Base-by-base conservation (phyloP, 2,329 filamentous ascomycete genomes). In the Fusarium chaquense region DNA sequence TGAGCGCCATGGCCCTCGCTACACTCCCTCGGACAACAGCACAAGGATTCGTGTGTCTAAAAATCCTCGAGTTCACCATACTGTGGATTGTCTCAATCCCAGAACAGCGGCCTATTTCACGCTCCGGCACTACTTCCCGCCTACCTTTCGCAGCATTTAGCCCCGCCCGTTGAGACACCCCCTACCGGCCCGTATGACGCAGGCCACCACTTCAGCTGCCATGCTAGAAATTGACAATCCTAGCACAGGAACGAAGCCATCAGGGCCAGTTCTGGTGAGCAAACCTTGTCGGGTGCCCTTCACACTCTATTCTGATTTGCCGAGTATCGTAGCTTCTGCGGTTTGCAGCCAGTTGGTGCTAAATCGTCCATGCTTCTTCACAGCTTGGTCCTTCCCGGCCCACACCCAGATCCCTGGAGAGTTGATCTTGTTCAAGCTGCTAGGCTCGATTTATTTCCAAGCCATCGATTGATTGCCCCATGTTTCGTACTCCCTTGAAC, bases 381-480 rank as follows among this genome's bases (percentile, higher is more conserved):
- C 72, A 72, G 66, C 72, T 62, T 71, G 76, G 70, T 73, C 69
- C 73, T 67, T 69, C 69, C 69, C 62, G 78, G 71, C 73, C 80
- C 80, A 80, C 79, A 73, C 71, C 54, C 52, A 79, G 76, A 78
- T 80, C 78, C 77, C 74, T 78, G 77, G 75, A 63, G 70, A 74
- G 76, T 76, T 77, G 77, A 76, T 78, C 77, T 78, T 74, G 76
- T 72, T 71, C 36, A 71, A 67, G 67, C 72, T 73, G 63, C 74
- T 76, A 76, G 73, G 71, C 76, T 78, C 75, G 76, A 77, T 79
- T 79, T 77, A 76, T 78, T 77, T 78, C 76, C 71, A 74, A 75
- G 70, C 78, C 76, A 73, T 76, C 75, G 74, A 75, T 72, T 74
- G 73, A 75, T 72, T 74, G 73, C 72, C 73, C 73, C 71, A 75